Conservation (phyloP, 2,329 filamentous ascomycete genomes). For the Macroventuria anomochaeta region DNA sequence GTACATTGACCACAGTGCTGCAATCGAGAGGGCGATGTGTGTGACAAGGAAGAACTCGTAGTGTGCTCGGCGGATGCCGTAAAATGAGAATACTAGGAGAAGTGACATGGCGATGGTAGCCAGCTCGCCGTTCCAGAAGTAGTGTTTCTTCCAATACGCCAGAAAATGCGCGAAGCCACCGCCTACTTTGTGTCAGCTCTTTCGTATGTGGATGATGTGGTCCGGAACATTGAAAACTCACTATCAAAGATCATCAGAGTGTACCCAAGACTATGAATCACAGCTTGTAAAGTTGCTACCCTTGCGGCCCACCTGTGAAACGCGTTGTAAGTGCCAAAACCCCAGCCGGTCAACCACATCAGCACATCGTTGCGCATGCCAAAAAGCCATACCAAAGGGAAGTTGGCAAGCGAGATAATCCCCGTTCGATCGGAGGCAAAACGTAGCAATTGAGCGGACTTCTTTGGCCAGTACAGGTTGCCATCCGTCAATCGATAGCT, state of each 20-base stretch:
- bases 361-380: slow-evolving; percentile 71
- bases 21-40: slow-evolving; percentile 50
- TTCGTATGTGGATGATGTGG: not conserved
- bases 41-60: slow-evolving; percentile 54
- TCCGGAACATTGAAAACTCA: slow-evolving; percentile 11
- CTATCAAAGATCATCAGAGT: slow-evolving; percentile 53
- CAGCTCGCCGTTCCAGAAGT: slow-evolving; percentile 60
- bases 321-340: slow-evolving; percentile 69
- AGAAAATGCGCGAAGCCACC: slow-evolving; percentile 49
- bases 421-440: slow-evolving; percentile 70
- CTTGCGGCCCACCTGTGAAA: slow-evolving; percentile 73
- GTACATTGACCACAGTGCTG: slow-evolving; percentile 60
- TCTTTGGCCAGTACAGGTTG: slow-evolving; percentile 54
- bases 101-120: slow-evolving; percentile 54
- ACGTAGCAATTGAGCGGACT: slow-evolving; percentile 54
- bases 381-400: slow-evolving; percentile 71
- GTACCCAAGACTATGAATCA: slow-evolving; percentile 69
- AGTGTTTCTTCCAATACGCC: slow-evolving; percentile 52
- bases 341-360: slow-evolving; percentile 72
- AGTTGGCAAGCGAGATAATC: slow-evolving; percentile 67
- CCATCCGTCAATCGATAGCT: slow-evolving; percentile 54
- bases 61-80: slow-evolving; percentile 59
- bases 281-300: slow-evolving; percentile 66
- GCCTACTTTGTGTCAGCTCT: slow-evolving; percentile 5
- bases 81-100: slow-evolving; percentile 56